phyloP scores from a whole-genome alignment of 2,329 filamentous ascomycete species.

The Sporothrix phasma region DNA sequence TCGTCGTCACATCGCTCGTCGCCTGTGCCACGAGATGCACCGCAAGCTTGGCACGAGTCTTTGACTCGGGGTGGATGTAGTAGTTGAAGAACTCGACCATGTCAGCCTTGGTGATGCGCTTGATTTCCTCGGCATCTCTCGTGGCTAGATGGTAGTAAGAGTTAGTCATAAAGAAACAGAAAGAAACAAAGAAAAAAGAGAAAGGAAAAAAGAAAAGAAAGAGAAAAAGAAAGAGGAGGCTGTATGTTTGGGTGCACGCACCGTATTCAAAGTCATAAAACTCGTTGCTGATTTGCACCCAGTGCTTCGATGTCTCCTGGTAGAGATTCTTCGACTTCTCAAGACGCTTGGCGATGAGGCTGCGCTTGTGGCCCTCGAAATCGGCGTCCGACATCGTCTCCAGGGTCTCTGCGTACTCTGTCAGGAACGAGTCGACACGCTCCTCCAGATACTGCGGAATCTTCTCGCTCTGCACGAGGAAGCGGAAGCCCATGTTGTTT shows the following conservation, averaged over 20 bases:
- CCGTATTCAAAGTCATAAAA: constrained; percentile 84
- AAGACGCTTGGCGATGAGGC: constrained; percentile 72
- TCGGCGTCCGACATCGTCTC: constrained; percentile 69
- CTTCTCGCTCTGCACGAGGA: constrained; percentile 89
- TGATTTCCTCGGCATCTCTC: constrained; percentile 65
- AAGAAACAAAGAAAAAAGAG: not conserved
- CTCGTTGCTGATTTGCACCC: constrained; percentile 75
- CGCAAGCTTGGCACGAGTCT: constrained; percentile 67
- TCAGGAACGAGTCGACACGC: constrained; percentile 78
- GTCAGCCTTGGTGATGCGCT: constrained; percentile 65
- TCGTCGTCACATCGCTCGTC: constrained; percentile 34
- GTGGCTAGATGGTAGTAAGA: constrained; percentile 41
- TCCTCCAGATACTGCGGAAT: constrained; percentile 74
- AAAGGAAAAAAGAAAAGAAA: constrained; percentile 32
- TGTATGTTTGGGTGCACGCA: constrained; percentile 38
- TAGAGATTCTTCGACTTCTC: constrained; percentile 90
- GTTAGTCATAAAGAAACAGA: not conserved
- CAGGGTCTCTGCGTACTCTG: constrained; percentile 54
- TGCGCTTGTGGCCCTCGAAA: constrained; percentile 86
- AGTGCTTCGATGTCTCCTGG: constrained; percentile 73
- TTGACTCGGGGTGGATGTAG: constrained; percentile 66
- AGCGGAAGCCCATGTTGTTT: constrained; percentile 76
- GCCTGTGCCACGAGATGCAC: constrained; percentile 74
- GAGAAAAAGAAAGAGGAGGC: not conserved
- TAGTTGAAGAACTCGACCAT: constrained; percentile 69